Conservation (phyloP, 257 asterid species). For the Osmanthus fragrans region DNA sequence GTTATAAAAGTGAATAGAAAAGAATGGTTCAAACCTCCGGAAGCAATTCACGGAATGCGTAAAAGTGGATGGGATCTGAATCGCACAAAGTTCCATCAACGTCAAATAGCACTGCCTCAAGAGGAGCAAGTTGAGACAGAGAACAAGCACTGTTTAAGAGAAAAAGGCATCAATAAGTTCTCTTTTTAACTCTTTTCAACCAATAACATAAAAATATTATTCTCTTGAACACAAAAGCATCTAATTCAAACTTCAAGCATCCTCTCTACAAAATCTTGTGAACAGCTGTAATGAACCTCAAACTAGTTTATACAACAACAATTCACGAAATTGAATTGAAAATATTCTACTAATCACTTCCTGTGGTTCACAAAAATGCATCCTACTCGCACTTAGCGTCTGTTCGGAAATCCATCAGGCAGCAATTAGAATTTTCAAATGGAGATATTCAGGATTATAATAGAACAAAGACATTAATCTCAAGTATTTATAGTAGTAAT, state of each 20-base stretch:
- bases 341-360: slow-evolving; percentile 1
- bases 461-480: not conserved
- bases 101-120: slow-evolving; percentile 91
- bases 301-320: not conserved
- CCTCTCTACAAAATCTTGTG: not conserved
- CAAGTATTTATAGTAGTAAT: not conserved
- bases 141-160: slow-evolving; percentile 49
- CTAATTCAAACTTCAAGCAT: not conserved
- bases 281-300: not conserved
- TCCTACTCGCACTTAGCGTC: not conserved
- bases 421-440: not conserved
- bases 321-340: not conserved
- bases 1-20: slow-evolving; percentile 3
- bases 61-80: slow-evolving; percentile 81
- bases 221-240: slow-evolving; percentile 11
- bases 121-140: slow-evolving; percentile 71
- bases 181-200: slow-evolving; percentile 17
- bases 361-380: not conserved
- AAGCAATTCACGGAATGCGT: slow-evolving; percentile 76
- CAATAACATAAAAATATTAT: not conserved
- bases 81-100: slow-evolving; percentile 93
- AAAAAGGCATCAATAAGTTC: slow-evolving; percentile 26
- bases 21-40: slow-evolving; percentile 47
- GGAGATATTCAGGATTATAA: not conserved
- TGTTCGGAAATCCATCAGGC: not conserved